Evolutionary conservation across 2,329 filamentous ascomycete species (phyloP).

Genomic region (Passalora sequoiae): DNA sequence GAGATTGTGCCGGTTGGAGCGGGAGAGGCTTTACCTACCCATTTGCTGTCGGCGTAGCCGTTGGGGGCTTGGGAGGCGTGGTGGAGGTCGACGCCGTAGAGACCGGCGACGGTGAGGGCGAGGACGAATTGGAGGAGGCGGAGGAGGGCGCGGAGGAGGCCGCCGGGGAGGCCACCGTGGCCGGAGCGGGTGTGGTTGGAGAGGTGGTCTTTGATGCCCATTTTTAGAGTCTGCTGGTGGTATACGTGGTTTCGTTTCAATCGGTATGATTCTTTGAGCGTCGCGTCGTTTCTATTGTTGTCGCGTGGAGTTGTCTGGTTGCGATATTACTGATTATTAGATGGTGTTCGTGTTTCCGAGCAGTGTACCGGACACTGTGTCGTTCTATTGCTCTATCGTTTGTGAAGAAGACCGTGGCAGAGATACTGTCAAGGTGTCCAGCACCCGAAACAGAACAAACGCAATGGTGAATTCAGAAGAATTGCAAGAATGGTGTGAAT

Average conservation of each 20-base stretch:
- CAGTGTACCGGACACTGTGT: constrained; percentile 2
- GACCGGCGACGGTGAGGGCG: constrained; percentile 68
- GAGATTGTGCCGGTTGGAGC: too few relatives aligned
- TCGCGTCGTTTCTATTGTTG: not conserved
- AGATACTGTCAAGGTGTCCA: not conserved
- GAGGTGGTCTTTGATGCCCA: constrained; percentile 27
- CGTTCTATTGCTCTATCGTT: constrained; percentile 1
- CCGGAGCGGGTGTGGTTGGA: constrained; percentile 13
- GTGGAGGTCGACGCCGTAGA: constrained; percentile 68
- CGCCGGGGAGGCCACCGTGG: constrained; percentile 33
- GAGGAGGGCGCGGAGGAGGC: constrained; percentile 55
- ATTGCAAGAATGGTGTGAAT: not conserved
- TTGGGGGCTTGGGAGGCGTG: constrained; percentile 47
- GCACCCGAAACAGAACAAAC: not conserved
- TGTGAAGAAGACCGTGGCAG: not conserved
- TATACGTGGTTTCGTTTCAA: constrained; percentile 5
- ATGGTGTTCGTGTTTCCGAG: not conserved
- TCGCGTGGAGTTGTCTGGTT: constrained; percentile 1
- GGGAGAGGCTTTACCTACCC: too few relatives aligned
- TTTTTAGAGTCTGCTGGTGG: too few relatives aligned
- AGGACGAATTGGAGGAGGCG: constrained; percentile 73
- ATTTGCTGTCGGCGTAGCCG: constrained; percentile 57
- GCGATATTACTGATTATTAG: not conserved
- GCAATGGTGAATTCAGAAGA: not conserved
- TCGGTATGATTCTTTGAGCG: not conserved